Percentiles rank a stretch among this genome's conserved stretches.
phyloP scores from a whole-genome alignment of 2,329 filamentous ascomycete species.

The Hymenoscyphus linearis region DNA sequence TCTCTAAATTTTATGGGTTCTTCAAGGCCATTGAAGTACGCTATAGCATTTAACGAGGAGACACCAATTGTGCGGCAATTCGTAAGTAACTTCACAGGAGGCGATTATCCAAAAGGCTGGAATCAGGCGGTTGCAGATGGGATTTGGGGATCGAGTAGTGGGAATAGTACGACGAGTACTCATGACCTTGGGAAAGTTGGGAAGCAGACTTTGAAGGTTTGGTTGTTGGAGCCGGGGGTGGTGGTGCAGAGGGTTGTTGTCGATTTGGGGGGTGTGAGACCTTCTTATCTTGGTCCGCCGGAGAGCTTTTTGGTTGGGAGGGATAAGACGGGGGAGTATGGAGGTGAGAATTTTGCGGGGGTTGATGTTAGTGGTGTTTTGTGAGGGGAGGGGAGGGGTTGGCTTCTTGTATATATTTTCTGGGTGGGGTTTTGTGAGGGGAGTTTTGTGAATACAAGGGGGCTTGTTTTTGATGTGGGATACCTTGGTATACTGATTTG shows the following conservation, averaged over 20 bases:
- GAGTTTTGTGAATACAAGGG: not conserved
- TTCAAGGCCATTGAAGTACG: constrained; percentile 45
- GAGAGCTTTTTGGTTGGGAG: constrained; percentile 25
- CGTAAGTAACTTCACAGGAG: constrained; percentile 21
- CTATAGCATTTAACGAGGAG: constrained; percentile 39
- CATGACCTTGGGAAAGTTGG: constrained; percentile 21
- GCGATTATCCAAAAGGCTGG: constrained; percentile 22
- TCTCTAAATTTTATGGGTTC: constrained; percentile 45
- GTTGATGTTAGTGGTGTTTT: not conserved
- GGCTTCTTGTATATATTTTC: not conserved
- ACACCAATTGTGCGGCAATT: constrained; percentile 34
- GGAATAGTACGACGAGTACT: constrained; percentile 25
- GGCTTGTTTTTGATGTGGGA: no score
- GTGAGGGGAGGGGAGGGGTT: not conserved
- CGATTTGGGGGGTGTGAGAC: constrained; percentile 35
- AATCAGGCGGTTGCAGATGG: constrained; percentile 24
- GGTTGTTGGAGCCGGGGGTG: constrained; percentile 31
- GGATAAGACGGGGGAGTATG: constrained; percentile 2
- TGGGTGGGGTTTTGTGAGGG: not conserved
- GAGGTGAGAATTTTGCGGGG: constrained; percentile 9
- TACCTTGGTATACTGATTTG: no score
- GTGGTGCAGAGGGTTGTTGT: constrained; percentile 35
- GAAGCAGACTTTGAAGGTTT: constrained; percentile 31
- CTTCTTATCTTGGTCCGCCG: constrained; percentile 36
- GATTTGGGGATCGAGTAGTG: constrained; percentile 26